Conservation (phyloP, 495 filamentous ascomycete genomes). For the Talaromyces borbonicus region DNA sequence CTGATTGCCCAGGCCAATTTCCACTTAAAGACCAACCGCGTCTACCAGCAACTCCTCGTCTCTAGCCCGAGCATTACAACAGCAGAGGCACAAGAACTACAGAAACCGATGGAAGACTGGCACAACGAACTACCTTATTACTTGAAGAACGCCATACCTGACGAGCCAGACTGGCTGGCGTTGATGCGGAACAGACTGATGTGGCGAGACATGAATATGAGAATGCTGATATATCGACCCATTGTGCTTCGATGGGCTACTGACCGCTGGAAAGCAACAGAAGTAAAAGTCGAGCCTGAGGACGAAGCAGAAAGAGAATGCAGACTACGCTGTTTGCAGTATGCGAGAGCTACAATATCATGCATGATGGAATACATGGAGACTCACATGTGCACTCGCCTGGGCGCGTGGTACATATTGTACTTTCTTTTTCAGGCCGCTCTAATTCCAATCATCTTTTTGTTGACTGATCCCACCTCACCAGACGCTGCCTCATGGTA, state of each 20-base stretch:
- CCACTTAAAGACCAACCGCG: constrained; percentile 38
- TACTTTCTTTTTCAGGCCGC: constrained; percentile 48
- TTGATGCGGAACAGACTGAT: constrained; percentile 31
- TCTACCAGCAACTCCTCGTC: constrained; percentile 37
- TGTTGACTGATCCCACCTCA: constrained; percentile 38
- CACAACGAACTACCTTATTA: constrained; percentile 34
- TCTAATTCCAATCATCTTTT: constrained; percentile 39
- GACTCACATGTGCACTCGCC: constrained; percentile 26
- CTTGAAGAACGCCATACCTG: constrained; percentile 25
- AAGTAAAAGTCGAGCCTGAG: constrained; percentile 19
- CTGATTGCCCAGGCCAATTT: constrained; percentile 40
- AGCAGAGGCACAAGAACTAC: constrained; percentile 35
- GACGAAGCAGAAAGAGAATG: constrained; percentile 35
- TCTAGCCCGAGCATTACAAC: constrained; percentile 39
- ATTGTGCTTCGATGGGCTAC: constrained; percentile 42
- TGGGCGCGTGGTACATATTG: constrained; percentile 44
- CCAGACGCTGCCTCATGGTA: constrained; percentile 34
- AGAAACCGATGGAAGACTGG: constrained; percentile 40
- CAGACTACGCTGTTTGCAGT: constrained; percentile 27
- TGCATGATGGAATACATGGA: constrained; percentile 28
- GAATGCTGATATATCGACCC: constrained; percentile 42
- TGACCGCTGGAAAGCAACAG: constrained; percentile 28
- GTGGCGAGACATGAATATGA: constrained; percentile 44
- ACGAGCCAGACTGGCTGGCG: constrained; percentile 27
- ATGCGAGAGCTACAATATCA: constrained; percentile 32